Evolutionary conservation across 2,329 filamentous ascomycete species (phyloP).

Genomic region (Chaetomium olivaceum): DNA sequence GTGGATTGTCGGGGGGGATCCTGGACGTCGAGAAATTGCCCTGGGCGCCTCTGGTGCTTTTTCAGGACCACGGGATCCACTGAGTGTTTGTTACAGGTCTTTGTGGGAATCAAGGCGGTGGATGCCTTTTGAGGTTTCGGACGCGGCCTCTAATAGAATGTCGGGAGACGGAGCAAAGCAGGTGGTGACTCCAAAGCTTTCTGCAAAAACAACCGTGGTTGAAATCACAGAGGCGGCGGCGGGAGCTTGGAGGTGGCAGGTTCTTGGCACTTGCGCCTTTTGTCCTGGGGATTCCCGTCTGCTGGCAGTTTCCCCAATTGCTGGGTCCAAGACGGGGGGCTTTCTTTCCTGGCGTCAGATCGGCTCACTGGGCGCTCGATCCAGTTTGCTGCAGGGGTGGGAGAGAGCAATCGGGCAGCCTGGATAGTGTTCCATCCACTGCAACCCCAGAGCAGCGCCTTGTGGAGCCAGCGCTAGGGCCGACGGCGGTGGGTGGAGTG

Average conservation of each 20-base stretch:
- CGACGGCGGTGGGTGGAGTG: neutral
- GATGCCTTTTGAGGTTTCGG: slow-evolving; percentile 1
- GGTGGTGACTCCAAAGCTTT: neutral
- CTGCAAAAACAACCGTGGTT: neutral
- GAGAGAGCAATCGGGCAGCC: slow-evolving; percentile 3
- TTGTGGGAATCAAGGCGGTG: neutral
- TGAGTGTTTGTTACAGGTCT: slow-evolving; percentile 19
- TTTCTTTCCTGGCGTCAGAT: slow-evolving; percentile 2
- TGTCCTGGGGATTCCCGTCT: neutral
- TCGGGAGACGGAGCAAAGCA: neutral
- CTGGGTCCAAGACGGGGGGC: neutral
- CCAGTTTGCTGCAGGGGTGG: slow-evolving; percentile 9
- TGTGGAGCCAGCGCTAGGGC: slow-evolving; percentile 13
- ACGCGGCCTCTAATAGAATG: slow-evolving; percentile 9
- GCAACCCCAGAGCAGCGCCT: slow-evolving; percentile 10
- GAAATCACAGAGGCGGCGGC: neutral
- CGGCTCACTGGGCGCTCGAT: slow-evolving; percentile 1
- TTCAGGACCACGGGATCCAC: slow-evolving; percentile 22
- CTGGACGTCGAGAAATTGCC: slow-evolving; percentile 21
- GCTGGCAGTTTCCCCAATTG: neutral
- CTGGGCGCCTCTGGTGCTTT: slow-evolving; percentile 16
- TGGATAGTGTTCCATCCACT: slow-evolving; percentile 17
- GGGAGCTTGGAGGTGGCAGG: neutral
- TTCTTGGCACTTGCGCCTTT: slow-evolving; percentile 2
- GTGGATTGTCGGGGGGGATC: slow-evolving; percentile 12